These are phyloP conservation scores for Wickerhamiella siamensis DNA, from an alignment of 805 yeast species.

Conservation along the genomic window DNA sequence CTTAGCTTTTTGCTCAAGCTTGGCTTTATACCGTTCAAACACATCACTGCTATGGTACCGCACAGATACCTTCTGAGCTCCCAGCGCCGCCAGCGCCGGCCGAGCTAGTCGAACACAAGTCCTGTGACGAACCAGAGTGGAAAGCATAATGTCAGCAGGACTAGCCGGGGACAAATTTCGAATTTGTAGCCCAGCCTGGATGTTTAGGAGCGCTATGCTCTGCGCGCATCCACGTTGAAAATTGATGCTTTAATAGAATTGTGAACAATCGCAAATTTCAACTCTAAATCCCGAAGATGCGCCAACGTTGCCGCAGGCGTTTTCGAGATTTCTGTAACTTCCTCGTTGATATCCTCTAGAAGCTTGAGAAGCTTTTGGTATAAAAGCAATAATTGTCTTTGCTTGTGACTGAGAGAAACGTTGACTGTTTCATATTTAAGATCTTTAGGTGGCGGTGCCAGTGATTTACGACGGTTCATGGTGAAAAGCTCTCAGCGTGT, in stretches of 20 bases:
- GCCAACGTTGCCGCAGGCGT: not conserved
- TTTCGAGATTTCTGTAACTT: not conserved
- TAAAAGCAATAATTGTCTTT: not conserved
- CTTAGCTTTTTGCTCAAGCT: constrained; percentile 26
- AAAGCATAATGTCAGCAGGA: not conserved
- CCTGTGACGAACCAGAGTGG: not conserved
- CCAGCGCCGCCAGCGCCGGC: not conserved
- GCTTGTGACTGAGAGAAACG: not conserved
- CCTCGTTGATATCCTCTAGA: not conserved
- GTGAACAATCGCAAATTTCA: not conserved
- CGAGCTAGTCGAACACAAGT: not conserved
- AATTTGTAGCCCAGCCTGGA: too few relatives aligned
- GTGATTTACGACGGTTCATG: not conserved
- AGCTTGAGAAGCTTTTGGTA: not conserved
- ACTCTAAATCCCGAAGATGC: not conserved
- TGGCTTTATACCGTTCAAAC: not conserved
- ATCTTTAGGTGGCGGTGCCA: not conserved
- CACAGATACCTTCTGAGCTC: not conserved
- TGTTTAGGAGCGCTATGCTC: too few relatives aligned
- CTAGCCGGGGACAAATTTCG: not conserved
- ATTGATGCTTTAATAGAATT: not conserved
- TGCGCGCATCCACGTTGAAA: not conserved
- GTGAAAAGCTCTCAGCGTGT: too few relatives aligned
- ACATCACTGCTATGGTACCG: not conserved
- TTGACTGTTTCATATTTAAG: not conserved